Evolutionary conservation across 495 filamentous ascomycete genomes (phyloP).

Genomic region (Bombardia bombarda): DNA sequence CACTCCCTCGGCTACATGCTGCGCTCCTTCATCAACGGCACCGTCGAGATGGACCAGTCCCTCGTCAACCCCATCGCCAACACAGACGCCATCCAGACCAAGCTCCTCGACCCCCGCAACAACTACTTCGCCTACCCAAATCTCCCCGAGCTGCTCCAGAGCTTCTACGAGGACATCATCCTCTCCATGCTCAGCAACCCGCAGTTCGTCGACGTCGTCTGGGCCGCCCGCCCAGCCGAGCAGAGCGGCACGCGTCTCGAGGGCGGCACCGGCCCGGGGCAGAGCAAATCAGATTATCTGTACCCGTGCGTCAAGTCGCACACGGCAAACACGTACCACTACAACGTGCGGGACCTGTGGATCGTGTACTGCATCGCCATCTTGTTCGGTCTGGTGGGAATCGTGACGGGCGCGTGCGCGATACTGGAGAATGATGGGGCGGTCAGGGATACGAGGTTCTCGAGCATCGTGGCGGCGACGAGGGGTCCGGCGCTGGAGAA

Average conservation of each 20-base stretch:
- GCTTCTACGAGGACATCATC: constrained; percentile 29
- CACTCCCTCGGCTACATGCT: constrained; percentile 26
- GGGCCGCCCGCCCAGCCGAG: constrained; percentile 24
- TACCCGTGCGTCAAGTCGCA: constrained; percentile 26
- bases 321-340: constrained; percentile 22
- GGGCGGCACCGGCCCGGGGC: not conserved
- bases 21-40: constrained; percentile 29
- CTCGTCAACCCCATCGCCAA: constrained; percentile 26
- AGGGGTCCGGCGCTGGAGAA: constrained; percentile 25
- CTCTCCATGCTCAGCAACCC: constrained; percentile 25
- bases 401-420: constrained; percentile 17
- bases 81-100: constrained; percentile 28
- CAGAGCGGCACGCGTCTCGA: constrained; percentile 11
- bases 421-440: constrained; percentile 23
- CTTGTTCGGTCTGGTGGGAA: constrained; percentile 14
- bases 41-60: constrained; percentile 19
- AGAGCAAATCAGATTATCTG: not conserved
- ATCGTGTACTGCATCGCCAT: constrained; percentile 29
- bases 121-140: constrained; percentile 21
- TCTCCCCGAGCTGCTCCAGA: constrained; percentile 15
- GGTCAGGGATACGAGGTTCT: constrained; percentile 27
- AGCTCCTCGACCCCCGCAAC: constrained; percentile 18
- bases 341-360: constrained; percentile 28
- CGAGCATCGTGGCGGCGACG: constrained; percentile 30
- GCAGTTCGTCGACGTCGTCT: constrained; percentile 27